A percentile compares a stretch with the other conserved stretches of the same genome.
Evolutionary conservation across 768 basidiomycete species (phyloP).

Genomic region (Leccinum sublutescens): DNA sequence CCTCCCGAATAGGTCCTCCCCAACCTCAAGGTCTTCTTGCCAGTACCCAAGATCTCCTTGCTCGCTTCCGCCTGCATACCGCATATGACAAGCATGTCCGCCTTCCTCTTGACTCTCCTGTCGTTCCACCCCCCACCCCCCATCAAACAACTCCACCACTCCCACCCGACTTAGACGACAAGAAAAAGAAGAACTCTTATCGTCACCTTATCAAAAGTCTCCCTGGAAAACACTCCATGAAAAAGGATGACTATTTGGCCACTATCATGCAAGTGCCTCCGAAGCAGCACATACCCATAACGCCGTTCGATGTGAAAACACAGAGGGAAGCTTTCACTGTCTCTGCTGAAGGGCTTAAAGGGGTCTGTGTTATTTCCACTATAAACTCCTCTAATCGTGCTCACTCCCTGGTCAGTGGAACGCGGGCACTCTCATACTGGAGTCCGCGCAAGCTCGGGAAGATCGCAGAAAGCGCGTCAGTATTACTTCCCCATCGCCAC

Average conservation of each 20-base stretch:
- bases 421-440: slow-evolving; percentile 53
- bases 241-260: slow-evolving; percentile 72
- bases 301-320: slow-evolving; percentile 61
- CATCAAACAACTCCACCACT: slow-evolving; percentile 40
- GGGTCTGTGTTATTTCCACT: slow-evolving; percentile 46
- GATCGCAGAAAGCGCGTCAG: slow-evolving; percentile 75
- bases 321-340: slow-evolving; percentile 73
- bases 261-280: slow-evolving; percentile 66
- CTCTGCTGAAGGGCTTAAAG: slow-evolving; percentile 69
- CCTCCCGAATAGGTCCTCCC: slow-evolving; percentile 27
- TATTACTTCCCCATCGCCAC: slow-evolving; percentile 17
- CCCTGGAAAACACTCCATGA: slow-evolving; percentile 78
- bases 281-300: slow-evolving; percentile 65
- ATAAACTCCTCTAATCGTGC: slow-evolving; percentile 4
- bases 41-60: slow-evolving; percentile 78
- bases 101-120: slow-evolving; percentile 36
- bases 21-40: slow-evolving; percentile 47
- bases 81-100: slow-evolving; percentile 84
- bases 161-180: slow-evolving; percentile 53
- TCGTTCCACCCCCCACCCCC: slow-evolving; percentile 27
- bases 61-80: slow-evolving; percentile 64
- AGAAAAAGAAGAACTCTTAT: slow-evolving; percentile 76
- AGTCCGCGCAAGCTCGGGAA: slow-evolving; percentile 73
- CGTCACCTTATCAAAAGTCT: slow-evolving; percentile 74
- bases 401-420: slow-evolving; percentile 56